These are phyloP conservation scores for Esteya vermicola DNA, from an alignment of 2,329 filamentous ascomycete species.

Conservation along the genomic window DNA sequence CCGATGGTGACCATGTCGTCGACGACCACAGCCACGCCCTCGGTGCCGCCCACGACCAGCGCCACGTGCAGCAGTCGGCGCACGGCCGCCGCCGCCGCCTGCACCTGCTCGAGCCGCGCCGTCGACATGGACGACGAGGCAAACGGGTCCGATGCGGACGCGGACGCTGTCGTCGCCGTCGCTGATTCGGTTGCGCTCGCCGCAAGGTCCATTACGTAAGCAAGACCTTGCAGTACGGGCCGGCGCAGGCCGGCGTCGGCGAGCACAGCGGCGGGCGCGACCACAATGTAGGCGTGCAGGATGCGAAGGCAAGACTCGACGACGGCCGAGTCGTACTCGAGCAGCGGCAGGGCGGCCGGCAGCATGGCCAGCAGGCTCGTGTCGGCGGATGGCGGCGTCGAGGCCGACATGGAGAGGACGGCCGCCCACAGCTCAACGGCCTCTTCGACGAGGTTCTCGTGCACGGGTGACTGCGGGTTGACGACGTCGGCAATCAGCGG, in stretches of 20 bases:
- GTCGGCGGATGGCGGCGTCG: slow-evolving; percentile 45
- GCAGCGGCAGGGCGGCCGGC: slow-evolving; percentile 47
- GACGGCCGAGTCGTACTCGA: slow-evolving; percentile 52
- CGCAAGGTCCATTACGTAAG: no score
- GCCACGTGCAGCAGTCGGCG: slow-evolving; percentile 53
- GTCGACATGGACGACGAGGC: slow-evolving; percentile 33
- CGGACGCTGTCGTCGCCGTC: no score
- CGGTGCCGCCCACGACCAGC: slow-evolving; percentile 43
- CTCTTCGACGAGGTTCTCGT: slow-evolving; percentile 80
- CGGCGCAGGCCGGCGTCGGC: slow-evolving; percentile 39
- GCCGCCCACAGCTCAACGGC: slow-evolving; percentile 79
- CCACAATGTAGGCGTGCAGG: slow-evolving; percentile 54
- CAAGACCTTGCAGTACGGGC: slow-evolving; percentile 29
- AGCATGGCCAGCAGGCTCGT: slow-evolving; percentile 49
- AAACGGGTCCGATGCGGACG: no score
- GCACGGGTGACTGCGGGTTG: slow-evolving; percentile 57
- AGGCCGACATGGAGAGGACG: slow-evolving; percentile 51
- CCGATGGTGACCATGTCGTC: slow-evolving; percentile 50
- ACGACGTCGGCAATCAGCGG: slow-evolving; percentile 73
- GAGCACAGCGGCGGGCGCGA: slow-evolving; percentile 54
- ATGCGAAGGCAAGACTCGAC: slow-evolving; percentile 48
- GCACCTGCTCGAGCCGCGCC: slow-evolving; percentile 42
- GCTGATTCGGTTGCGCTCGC: no score
- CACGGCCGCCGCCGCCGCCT: slow-evolving; percentile 43
- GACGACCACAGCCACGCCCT: slow-evolving; percentile 48